phyloP scores from a whole-genome alignment of 225 moss, liverwort and hornwort genomes.

The Antitrichia curtipendula region DNA sequence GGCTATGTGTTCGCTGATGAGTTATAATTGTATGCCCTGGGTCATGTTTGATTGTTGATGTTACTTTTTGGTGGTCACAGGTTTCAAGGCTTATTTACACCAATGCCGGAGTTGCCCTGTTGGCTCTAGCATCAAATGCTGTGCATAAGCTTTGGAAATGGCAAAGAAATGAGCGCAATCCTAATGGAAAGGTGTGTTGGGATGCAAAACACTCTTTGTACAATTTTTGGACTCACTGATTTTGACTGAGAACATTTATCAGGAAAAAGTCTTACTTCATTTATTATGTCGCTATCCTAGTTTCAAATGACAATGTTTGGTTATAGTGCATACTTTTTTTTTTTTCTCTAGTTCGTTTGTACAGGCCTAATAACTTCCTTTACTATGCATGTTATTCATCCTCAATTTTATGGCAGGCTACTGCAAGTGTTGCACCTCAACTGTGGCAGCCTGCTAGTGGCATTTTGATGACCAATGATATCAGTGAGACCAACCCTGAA shows the following conservation, averaged over 20 bases:
- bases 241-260: neutral
- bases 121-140: slow-evolving; percentile 91
- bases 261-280: neutral
- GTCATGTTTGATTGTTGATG: neutral
- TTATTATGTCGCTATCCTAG: neutral
- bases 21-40: neutral
- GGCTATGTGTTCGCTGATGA: neutral
- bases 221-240: neutral
- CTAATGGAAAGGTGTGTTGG: slow-evolving; percentile 59
- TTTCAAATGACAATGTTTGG: neutral
- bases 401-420: slow-evolving; percentile 46
- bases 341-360: neutral
- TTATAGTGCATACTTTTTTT: neutral
- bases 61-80: slow-evolving; percentile 15
- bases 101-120: slow-evolving; percentile 72
- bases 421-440: slow-evolving; percentile 67
- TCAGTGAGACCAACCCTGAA: slow-evolving; percentile 87
- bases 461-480: slow-evolving; percentile 95
- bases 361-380: neutral
- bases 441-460: slow-evolving; percentile 98
- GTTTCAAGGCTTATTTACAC: slow-evolving; percentile 95
- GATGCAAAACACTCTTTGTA: neutral
- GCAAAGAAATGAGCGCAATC: slow-evolving; percentile 86
- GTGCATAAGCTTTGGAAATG: slow-evolving; percentile 99
- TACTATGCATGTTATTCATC: neutral